Percentiles rank a stretch among this genome's conserved stretches.
phyloP scores from a whole-genome alignment of 768 basidiomycete species.

The Boletus edulis region DNA sequence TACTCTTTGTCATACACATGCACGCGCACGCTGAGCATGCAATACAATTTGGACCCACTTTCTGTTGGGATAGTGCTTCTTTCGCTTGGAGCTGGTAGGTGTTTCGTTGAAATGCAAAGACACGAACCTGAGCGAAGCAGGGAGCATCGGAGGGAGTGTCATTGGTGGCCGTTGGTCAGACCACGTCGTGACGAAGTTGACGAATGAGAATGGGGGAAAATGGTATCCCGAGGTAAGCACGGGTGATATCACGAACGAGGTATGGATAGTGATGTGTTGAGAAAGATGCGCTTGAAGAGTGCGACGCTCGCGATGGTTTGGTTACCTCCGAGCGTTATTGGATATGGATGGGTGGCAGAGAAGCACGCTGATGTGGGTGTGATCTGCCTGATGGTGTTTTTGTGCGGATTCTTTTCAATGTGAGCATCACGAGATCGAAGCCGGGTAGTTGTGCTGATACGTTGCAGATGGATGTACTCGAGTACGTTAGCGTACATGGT shows the following conservation, averaged over 20 bases:
- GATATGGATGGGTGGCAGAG: constrained; percentile 74
- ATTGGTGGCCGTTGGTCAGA: constrained; percentile 62
- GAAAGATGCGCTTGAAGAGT: constrained; percentile 70
- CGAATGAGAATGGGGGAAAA: constrained; percentile 42
- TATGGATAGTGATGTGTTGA: background rate
- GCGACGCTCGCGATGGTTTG: constrained; percentile 52
- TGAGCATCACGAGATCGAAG: constrained; percentile 32
- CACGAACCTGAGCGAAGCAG: constrained; percentile 21
- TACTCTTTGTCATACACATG: constrained; percentile 75
- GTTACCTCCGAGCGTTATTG: constrained; percentile 58
- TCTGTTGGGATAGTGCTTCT: constrained; percentile 76
- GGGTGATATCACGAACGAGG: background rate
- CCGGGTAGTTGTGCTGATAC: background rate
- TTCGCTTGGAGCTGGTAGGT: constrained; percentile 64
- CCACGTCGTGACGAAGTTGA: constrained; percentile 40
- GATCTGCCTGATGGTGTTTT: constrained; percentile 69
- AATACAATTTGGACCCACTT: constrained; percentile 67
- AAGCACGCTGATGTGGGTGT: constrained; percentile 62
- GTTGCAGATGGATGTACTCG: constrained; percentile 54
- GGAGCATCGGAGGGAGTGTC: constrained; percentile 51
- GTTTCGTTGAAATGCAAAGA: background rate
- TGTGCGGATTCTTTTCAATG: constrained; percentile 74
- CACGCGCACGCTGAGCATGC: constrained; percentile 59
- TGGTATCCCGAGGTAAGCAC: constrained; percentile 63
- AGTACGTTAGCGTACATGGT: constrained; percentile 82